Evolutionary conservation across 805 yeast species (phyloP), one percentile per base, ranked within the genome.

Genomic region (Kuraishia ogatae): DNA sequence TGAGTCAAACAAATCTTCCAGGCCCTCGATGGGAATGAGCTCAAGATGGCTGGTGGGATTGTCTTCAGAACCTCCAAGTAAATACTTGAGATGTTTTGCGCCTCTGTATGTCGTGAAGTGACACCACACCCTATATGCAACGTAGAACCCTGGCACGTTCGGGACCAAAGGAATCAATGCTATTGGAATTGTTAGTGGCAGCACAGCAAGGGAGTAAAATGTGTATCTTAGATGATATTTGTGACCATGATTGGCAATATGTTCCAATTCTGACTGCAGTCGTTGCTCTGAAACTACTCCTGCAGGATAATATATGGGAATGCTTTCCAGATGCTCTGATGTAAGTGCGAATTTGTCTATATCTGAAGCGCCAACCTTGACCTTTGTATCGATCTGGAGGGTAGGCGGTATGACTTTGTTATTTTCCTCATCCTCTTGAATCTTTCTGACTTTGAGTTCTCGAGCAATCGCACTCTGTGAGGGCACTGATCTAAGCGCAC

Each of bases 111-210:
- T 97, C 62, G 86, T 87, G 65, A 84, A 77, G 66, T 93, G 89
- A 66, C 97, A 89, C 71, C 90, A 92, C 20, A 87, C 76, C 58
- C 98, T 76, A 66, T 87, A 92, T 2, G 87, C 76, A 49, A 92
- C 69, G 63, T 90, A 93, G 64, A 93, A 87, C 0, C 97, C 97
- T 0, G 98, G 98, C 21, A 92, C 80, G 62, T 92, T 92, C 21
- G 98, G 98, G 2, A 91, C 67, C n/a, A 92, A 75, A 0, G 98
- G 98, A 0, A 93, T 64, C 49, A 90, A 61, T 0, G 89, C 91
- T 49, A 92, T 67, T 1, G 98, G 98, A 2, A 89, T 61, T 0
- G 96, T 83, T 50, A 92, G 59, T 1, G 97, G 97, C 2, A 93
- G 68, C 2, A 83, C 83, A 17, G 84, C 56, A 1, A 80, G 75